These are phyloP conservation scores for Cadophora sp. DNA, from an alignment of 2,329 filamentous ascomycete species.

Conservation along the genomic window DNA sequence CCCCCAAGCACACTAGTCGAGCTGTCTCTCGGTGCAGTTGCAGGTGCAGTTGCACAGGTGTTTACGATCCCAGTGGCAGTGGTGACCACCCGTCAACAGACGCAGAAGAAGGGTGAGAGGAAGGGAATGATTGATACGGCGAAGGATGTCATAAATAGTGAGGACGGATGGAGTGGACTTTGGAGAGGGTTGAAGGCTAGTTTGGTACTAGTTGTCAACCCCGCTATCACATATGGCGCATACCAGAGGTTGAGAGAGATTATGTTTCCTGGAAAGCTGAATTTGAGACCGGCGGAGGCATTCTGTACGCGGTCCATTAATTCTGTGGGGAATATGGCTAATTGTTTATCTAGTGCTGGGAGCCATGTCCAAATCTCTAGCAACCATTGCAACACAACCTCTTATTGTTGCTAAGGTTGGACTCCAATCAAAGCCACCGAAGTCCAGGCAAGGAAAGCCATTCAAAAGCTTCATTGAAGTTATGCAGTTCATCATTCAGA, in stretches of 20 bases:
- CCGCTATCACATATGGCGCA: slow-evolving; percentile 95
- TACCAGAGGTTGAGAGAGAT: slow-evolving; percentile 86
- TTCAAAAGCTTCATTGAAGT: slow-evolving; percentile 95
- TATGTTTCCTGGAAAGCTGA: slow-evolving; percentile 78
- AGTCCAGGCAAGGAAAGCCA: slow-evolving; percentile 82
- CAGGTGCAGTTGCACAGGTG: slow-evolving; percentile 89
- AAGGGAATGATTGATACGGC: slow-evolving; percentile 89
- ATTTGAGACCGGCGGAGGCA: slow-evolving; percentile 82
- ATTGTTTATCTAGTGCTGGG: slow-evolving; percentile 71
- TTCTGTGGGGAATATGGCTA: too few species aligned
- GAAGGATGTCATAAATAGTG: slow-evolving; percentile 85
- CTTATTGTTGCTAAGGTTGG: slow-evolving; percentile 98
- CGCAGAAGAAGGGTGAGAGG: slow-evolving; percentile 81
- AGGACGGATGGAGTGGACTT: slow-evolving; percentile 86
- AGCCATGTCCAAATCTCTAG: slow-evolving; percentile 89
- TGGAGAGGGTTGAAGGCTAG: slow-evolving; percentile 97
- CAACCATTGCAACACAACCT: slow-evolving; percentile 91
- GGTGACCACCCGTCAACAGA: slow-evolving; percentile 95
- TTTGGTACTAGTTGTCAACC: slow-evolving; percentile 93
- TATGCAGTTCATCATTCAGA: slow-evolving; percentile 89
- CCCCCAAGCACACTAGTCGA: slow-evolving; percentile 82
- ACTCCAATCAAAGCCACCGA: slow-evolving; percentile 89
- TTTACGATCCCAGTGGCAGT: slow-evolving; percentile 98
- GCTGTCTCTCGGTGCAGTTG: slow-evolving; percentile 82
- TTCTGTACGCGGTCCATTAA: slow-evolving; percentile 86